Evolutionary conservation across 495 filamentous ascomycete genomes (phyloP).

Genomic region (Thozetella sp.): DNA sequence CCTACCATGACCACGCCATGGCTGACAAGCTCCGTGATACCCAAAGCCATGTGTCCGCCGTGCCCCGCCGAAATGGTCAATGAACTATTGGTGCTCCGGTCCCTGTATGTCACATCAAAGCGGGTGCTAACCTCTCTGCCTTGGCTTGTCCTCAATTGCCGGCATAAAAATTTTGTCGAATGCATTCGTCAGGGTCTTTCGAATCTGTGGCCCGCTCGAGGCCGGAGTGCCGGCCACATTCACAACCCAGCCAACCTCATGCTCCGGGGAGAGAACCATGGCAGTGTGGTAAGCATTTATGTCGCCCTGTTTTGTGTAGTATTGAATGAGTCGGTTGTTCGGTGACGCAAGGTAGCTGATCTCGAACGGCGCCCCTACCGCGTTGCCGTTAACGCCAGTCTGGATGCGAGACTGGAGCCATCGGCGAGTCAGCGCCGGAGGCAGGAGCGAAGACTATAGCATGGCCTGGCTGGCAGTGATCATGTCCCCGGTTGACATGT

Average conservation of each 20-base stretch:
- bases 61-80: not conserved
- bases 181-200: not conserved
- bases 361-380: slow-evolving; percentile 57
- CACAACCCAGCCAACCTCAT: slow-evolving; percentile 38
- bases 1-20: slow-evolving; percentile 7
- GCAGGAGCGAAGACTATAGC: slow-evolving; percentile 40
- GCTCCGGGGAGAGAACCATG: slow-evolving; percentile 45
- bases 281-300: slow-evolving; percentile 35
- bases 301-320: slow-evolving; percentile 48
- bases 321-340: not conserved
- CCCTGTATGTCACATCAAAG: not conserved
- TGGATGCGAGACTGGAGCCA: slow-evolving; percentile 52
- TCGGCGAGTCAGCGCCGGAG: slow-evolving; percentile 36
- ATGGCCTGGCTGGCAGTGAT: slow-evolving; percentile 45
- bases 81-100: not conserved
- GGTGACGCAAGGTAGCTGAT: slow-evolving; percentile 28
- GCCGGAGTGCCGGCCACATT: not conserved
- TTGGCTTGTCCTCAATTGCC: not conserved
- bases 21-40: not conserved
- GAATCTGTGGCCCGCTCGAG: not conserved
- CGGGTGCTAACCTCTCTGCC: not conserved
- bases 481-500: slow-evolving; percentile 48
- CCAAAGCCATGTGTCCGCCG: not conserved
- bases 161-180: not conserved
- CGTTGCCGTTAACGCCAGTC: slow-evolving; percentile 33